Conservation (phyloP, 2,329 filamentous ascomycete genomes). For the Beauveria sp. region DNA sequence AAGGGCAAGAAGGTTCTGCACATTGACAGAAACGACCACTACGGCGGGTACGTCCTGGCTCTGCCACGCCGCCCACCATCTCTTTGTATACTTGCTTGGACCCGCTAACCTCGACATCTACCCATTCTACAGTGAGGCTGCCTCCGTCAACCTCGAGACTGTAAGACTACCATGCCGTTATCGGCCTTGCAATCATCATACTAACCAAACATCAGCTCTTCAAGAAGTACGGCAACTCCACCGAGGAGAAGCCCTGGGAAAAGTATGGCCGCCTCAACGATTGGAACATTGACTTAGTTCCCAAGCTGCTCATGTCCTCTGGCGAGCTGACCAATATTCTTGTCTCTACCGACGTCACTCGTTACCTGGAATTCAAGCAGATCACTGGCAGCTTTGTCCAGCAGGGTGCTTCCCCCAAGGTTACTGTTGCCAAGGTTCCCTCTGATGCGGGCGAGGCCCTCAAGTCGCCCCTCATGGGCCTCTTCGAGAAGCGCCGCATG, state of each 20-base stretch:
- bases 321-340: slow-evolving; percentile 98
- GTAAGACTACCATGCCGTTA: slow-evolving; percentile 37
- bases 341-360: slow-evolving; percentile 86
- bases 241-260: slow-evolving; percentile 87
- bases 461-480: slow-evolving; percentile 87
- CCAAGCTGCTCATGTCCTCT: slow-evolving; percentile 97
- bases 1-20: slow-evolving; percentile 99
- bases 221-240: slow-evolving; percentile 87
- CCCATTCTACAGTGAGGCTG: slow-evolving; percentile 59
- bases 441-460: slow-evolving; percentile 87
- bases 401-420: slow-evolving; percentile 73
- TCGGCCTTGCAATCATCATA: not conserved
- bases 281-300: slow-evolving; percentile 99
- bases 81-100: not conserved
- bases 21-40: slow-evolving; percentile 97
- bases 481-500: slow-evolving; percentile 96
- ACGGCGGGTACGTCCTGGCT: slow-evolving; percentile 69
- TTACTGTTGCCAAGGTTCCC: slow-evolving; percentile 93
- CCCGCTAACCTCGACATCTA: slow-evolving; percentile 13
- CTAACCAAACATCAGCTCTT: slow-evolving; percentile 58
- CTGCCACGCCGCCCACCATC: not conserved
- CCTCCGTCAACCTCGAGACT: slow-evolving; percentile 92
- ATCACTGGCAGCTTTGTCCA: slow-evolving; percentile 96
- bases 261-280: slow-evolving; percentile 94
- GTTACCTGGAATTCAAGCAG: slow-evolving; percentile 88